phyloP scores from a whole-genome alignment of 352 stramenopile genomes.

The Pilasporangium apinafurcum region DNA sequence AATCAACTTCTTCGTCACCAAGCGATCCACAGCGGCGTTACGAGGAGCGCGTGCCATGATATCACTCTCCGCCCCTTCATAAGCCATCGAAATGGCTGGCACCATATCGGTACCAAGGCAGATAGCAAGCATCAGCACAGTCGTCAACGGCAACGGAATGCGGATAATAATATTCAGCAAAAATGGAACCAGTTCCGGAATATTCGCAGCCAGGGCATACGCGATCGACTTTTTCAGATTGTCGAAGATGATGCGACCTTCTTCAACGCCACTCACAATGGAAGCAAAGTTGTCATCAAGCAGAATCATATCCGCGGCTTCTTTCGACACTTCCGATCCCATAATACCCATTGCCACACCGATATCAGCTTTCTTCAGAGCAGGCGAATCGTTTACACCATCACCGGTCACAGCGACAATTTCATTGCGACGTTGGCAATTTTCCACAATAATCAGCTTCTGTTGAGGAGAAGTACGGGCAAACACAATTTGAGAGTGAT shows the following conservation, averaged over 20 bases:
- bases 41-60: constrained; percentile 83
- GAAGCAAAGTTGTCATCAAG: constrained; percentile 97
- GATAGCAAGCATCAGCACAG: constrained; percentile 89
- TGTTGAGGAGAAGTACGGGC: constrained; percentile 92
- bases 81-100: constrained; percentile 90
- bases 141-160: constrained; percentile 85
- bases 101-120: constrained; percentile 92
- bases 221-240: constrained; percentile 94
- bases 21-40: constrained; percentile 72
- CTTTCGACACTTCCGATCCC: constrained; percentile 94
- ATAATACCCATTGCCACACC: constrained; percentile 98
- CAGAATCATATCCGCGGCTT: constrained; percentile 94
- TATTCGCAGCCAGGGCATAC: constrained; percentile 91
- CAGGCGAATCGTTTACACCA: constrained; percentile 97
- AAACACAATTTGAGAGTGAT: constrained; percentile 93
- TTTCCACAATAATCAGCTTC: constrained; percentile 94
- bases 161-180: constrained; percentile 81
- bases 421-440: constrained; percentile 76
- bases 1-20: constrained; percentile 90
- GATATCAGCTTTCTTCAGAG: constrained; percentile 96
- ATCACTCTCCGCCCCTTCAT: constrained; percentile 81
- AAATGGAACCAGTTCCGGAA: constrained; percentile 85
- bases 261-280: constrained; percentile 92
- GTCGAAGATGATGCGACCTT: constrained; percentile 94
- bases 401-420: constrained; percentile 96